A percentile compares a stretch with the other conserved stretches of the same genome.
Evolutionary conservation across 768 basidiomycete species (phyloP).

Genomic region (Asterophora lycoperdoides): DNA sequence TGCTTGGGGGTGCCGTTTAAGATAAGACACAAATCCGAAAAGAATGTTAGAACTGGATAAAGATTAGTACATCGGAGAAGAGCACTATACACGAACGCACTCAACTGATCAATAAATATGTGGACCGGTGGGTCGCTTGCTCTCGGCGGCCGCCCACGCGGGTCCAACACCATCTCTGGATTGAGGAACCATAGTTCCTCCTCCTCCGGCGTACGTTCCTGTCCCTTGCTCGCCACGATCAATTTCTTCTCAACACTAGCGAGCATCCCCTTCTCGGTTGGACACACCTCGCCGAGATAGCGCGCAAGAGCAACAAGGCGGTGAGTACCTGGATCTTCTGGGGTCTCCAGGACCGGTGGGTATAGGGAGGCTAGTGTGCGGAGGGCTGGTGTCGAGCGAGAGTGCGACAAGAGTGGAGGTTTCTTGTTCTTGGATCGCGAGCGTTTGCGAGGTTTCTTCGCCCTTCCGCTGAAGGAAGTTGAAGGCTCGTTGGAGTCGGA

Average conservation of each 20-base stretch:
- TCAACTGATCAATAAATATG: slow-evolving; percentile 59
- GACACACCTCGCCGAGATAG: slow-evolving; percentile 7
- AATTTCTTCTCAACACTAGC: slow-evolving; percentile 13
- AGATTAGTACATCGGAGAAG: slow-evolving; percentile 19
- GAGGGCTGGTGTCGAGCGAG: slow-evolving; percentile 43
- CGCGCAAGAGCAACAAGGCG: slow-evolving; percentile 8
- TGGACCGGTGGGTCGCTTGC: slow-evolving; percentile 35
- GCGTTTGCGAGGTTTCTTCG: slow-evolving; percentile 28
- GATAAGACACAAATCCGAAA: slow-evolving; percentile 71
- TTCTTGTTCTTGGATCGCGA: neutral
- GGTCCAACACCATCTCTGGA: slow-evolving; percentile 28
- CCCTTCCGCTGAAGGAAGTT: slow-evolving; percentile 3
- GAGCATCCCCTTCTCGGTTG: slow-evolving; percentile 8
- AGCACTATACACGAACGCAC: slow-evolving; percentile 15
- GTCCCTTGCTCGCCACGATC: neutral
- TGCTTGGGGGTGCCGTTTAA: slow-evolving; percentile 46
- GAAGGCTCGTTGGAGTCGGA: neutral
- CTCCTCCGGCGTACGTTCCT: neutral
- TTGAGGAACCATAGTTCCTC: slow-evolving; percentile 2
- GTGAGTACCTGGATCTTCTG: neutral
- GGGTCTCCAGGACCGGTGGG: neutral
- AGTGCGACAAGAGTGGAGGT: slow-evolving; percentile 1
- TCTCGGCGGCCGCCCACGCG: slow-evolving; percentile 29
- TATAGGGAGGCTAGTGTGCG: slow-evolving; percentile 21
- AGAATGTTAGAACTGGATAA: slow-evolving; percentile 80